Evolutionary conservation across 768 basidiomycete species (phyloP), one percentile per base, ranked within the genome.

Genomic region (Tulasnella sp.): DNA sequence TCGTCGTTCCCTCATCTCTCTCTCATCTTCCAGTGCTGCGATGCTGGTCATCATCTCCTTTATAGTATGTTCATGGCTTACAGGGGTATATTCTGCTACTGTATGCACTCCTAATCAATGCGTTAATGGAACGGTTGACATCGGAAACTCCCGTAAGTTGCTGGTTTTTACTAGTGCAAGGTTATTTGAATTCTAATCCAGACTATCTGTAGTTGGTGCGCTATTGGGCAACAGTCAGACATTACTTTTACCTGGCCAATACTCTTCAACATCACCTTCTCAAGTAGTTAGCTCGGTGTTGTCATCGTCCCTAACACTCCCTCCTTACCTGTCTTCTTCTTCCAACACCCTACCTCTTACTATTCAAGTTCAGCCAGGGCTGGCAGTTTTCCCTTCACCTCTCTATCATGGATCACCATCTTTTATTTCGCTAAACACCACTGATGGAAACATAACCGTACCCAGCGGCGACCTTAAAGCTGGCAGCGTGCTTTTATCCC

Each of bases 401-500:
- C 15, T 45, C 9, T 53, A 42, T 41, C 31, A 44, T 19, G 5
- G 33, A 9, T 6, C 24, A 16, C 19, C 53, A n/a, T 31, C 33
- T 4, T 28, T 42, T 20, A 45, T 42, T 8, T 45, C 51, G 1
- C 35, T 56, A n/a, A 40, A 32, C 10, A 62, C 70, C 3, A 70
- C 74, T 0, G n/a, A n/a, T n/a, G 60, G 69, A 1, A 57, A 62
- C 35, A 78, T 76, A 53, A 62, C 69, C 0, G 72, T 67, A 1
- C 55, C 57, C 5, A 41, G 76, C 0, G 72, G 70, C 2, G 68
- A 74, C 6, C 60, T 86, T 10, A 62, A 67, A 3, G 74, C 74
- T 5, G 71, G 69, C 16, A 83, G 87, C 1, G 57, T 90, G n/a
- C 71, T 76, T 3, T 65, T 89, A n/a, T 72, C 84, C 1, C 69